phyloP scores from a whole-genome alignment of 139 green algal species.

The Pycnococcus provasolii region DNA sequence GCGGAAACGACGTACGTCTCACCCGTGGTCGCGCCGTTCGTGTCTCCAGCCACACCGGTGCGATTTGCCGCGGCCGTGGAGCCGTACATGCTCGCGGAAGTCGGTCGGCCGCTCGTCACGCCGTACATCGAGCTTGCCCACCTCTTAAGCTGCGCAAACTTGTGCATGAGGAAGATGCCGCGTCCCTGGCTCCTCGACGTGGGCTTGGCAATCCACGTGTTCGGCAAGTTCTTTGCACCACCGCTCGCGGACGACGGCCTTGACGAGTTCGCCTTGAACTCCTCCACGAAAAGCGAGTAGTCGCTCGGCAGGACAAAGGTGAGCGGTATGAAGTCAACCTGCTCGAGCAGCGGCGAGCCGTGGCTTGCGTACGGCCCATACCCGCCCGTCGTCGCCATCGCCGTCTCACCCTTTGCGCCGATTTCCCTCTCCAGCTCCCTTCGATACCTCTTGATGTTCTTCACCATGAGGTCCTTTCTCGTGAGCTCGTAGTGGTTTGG shows the following conservation, averaged over 20 bases:
- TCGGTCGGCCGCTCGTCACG: background rate
- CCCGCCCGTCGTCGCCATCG: background rate
- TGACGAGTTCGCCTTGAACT: slow-evolving; percentile 40
- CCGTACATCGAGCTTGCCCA: background rate
- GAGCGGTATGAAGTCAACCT: slow-evolving; percentile 14
- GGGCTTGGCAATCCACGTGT: slow-evolving; percentile 76
- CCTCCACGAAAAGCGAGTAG: slow-evolving; percentile 69
- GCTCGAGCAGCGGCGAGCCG: background rate
- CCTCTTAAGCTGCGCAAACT: slow-evolving; percentile 44
- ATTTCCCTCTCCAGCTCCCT: slow-evolving; percentile 42
- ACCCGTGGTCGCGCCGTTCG: slow-evolving; percentile 17
- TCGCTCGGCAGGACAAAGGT: slow-evolving; percentile 36
- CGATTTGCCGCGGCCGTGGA: too few species aligned
- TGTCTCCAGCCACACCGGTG: background rate
- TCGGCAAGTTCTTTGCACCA: slow-evolving; percentile 1
- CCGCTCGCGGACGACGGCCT: slow-evolving; percentile 22
- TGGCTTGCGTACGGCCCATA: background rate
- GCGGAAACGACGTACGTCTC: slow-evolving; percentile 61
- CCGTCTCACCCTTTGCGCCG: background rate
- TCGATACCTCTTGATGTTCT: slow-evolving; percentile 67
- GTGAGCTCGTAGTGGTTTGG: slow-evolving; percentile 75
- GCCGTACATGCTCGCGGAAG: background rate
- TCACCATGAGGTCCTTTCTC: slow-evolving; percentile 68
- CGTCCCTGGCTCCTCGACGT: slow-evolving; percentile 55
- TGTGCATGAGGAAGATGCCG: slow-evolving; percentile 74